Base-by-base conservation (phyloP, 2,329 filamentous ascomycete genomes). In the Ophiosphaerella korrae region DNA sequence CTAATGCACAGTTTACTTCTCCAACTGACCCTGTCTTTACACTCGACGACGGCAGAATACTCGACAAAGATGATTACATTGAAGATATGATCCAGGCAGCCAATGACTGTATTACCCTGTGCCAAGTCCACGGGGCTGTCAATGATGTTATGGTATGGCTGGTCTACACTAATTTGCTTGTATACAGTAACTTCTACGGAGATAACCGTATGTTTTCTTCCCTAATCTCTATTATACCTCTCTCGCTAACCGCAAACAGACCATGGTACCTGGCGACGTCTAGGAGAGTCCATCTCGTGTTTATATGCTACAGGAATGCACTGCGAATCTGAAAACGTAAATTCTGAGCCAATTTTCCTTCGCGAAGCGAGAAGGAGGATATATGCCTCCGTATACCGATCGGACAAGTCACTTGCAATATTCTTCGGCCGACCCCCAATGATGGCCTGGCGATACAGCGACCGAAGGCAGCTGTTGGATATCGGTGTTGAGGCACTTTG, bases 91-190 rank as follows among this genome's bases (percentile, higher is more conserved):
- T 73, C 24, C 66, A 72, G 45, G 60, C 65, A n/a, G 67, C 60
- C 18, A 71, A 73, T 24, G 64, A 68, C 24, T 73, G 70, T 43
- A 72, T 73, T 48, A 67, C 58, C 40, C 58, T 72, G 6, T 72
- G 68, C 36, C 67, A 72, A 40, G 62, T 64, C 26, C 68, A 73
- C 39, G 69, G 68, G 9, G 66, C 67, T 16, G 68, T 72, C 4
- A 73, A 72, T 34, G 70, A 73, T 39, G 61, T 73, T 43, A 71
- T 72, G 67, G 62, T 71, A 2, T 72, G 67, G 60, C 55, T 71
- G 7, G 46, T 72, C 1, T 71, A 70, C 42, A 51, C 45, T 32
- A 68, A 70, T 41, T 60, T 68, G 59, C 53, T 70, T 31, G 56
- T 71, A 5, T 61, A 62, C 11, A 69, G 68, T 44, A 70, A 66